Evolutionary conservation across 495 filamentous ascomycete genomes (phyloP), one percentile per base, ranked within the genome.

Genomic region (Peziza echinospora): DNA sequence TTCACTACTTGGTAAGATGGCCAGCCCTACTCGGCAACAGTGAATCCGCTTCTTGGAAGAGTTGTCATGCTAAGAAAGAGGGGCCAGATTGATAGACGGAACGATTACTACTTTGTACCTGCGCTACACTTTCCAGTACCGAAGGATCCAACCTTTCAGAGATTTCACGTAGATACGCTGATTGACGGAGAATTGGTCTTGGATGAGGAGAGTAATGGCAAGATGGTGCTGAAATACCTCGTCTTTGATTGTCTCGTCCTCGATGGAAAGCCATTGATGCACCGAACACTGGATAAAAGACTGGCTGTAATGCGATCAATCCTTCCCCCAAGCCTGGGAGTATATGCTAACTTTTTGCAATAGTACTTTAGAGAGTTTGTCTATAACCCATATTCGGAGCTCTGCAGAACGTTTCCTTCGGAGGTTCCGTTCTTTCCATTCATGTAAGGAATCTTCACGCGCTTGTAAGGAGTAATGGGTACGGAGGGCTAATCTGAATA

Each of bases 181-280:
- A 72, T 94, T 28, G 89, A 97, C 53, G 89, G 89, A 45, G 89
- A 97, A 68, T 66, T 97, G 24, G 87, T 97, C 17, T 69, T 82
- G 44, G 87, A 97, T 58, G 71, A 62, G 5, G 61, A 75, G 8
- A 64, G 68, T 6, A 67, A 75, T 53, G 79, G 81, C 1, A 59
- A 67, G 1, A 65, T 63, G 16, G 69, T 84, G 54, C 73, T 87
- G 25, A 79, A 78, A 52, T 93, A 82, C 53, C 70, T 93, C 26
- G 84, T 93, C 21, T 97, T 97, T 53, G 89, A 97, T 59, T 87
- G 85, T 56, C 68, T 97, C 24, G 73, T 82, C 21, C 64, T 96
- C 16, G 83, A 94, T 58, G 75, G 75, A 24, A 72, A 80, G 46
- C 72, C 65, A 44, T 60, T 91, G 30, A 84, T 87, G 68, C 67